These are phyloP conservation scores for Fraxinus paxiana DNA, from an alignment of 305 asterid genomes.

Conservation along the genomic window DNA sequence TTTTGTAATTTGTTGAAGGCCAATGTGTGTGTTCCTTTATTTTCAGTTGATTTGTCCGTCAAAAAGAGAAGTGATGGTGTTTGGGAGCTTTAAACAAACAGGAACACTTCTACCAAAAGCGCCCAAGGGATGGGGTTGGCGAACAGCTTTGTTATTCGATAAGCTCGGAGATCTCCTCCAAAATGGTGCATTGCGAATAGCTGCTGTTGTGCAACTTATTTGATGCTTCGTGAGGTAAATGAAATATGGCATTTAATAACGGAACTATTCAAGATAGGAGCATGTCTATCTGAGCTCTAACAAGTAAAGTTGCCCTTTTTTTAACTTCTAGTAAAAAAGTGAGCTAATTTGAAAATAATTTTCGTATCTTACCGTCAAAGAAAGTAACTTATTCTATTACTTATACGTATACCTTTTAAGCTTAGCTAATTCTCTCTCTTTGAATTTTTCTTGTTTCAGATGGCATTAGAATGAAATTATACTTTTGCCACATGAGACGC, in stretches of 20 bases:
- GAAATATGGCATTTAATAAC: neutral
- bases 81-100: constrained; percentile 85
- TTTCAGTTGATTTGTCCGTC: constrained; percentile 89
- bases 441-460: constrained; percentile 18
- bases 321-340: neutral
- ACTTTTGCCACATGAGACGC: neutral
- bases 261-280: neutral
- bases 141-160: constrained; percentile 76
- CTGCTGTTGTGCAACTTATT: constrained; percentile 79
- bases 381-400: neutral
- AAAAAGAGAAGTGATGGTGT: constrained; percentile 94
- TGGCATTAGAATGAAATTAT: constrained; percentile 10
- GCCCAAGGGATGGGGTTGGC: constrained; percentile 99
- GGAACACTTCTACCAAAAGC: constrained; percentile 96
- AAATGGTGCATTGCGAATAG: constrained; percentile 72
- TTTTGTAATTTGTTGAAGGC: neutral
- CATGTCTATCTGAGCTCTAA: neutral
- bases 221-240: constrained; percentile 28
- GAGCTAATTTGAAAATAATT: neutral
- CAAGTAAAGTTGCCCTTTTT: neutral
- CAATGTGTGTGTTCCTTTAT: neutral
- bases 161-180: constrained; percentile 85
- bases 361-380: neutral
- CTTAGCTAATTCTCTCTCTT: neutral
- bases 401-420: neutral